Conservation (phyloP, 2,329 filamentous ascomycete species). For the Arthrinium phaeospermum region DNA sequence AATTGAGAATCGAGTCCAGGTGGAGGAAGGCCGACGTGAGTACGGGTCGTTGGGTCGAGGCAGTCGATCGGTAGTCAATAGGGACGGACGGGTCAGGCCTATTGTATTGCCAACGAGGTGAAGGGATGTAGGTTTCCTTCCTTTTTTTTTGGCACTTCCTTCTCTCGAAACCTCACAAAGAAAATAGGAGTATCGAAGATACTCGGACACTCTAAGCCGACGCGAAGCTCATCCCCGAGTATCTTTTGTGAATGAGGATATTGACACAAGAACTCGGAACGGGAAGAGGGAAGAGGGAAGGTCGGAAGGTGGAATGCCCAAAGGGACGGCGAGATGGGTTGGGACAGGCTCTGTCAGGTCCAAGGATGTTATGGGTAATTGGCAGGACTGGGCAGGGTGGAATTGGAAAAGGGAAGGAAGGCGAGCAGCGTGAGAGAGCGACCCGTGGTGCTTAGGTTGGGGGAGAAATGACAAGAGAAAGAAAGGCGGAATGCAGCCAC, state of each 20-base stretch:
- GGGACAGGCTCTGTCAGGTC: conserved; percentile 15
- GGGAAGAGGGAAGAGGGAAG: neutral
- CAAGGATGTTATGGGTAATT: conserved; percentile 8
- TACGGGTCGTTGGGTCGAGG: conserved; percentile 22
- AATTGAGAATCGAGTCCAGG: neutral
- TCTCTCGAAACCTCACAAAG: conserved; percentile 23
- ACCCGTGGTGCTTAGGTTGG: neutral
- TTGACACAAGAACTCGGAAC: neutral
- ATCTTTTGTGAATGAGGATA: conserved; percentile 18
- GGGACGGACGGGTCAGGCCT: neutral
- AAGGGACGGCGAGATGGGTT: conserved; percentile 13
- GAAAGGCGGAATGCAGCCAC: conserved; percentile 13
- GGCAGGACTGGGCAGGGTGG: conserved; percentile 16
- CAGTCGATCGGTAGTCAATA: conserved; percentile 18
- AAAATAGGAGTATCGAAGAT: conserved; percentile 35
- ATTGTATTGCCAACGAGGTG: conserved; percentile 5
- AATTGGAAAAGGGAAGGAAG: conserved; percentile 17
- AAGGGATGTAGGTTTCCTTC: conserved; percentile 4
- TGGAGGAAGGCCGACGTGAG: conserved; percentile 10
- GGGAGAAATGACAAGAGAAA: conserved; percentile 16
- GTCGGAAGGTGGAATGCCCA: conserved; percentile 13
- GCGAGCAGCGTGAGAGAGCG: neutral
- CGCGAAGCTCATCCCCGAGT: conserved; percentile 24
- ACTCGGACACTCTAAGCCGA: conserved; percentile 30
- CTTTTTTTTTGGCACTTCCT: conserved; percentile 23